A percentile compares a stretch with the other conserved stretches of the same genome.
phyloP scores from a whole-genome alignment of 345 rosid species.

The Lepidium africanum region DNA sequence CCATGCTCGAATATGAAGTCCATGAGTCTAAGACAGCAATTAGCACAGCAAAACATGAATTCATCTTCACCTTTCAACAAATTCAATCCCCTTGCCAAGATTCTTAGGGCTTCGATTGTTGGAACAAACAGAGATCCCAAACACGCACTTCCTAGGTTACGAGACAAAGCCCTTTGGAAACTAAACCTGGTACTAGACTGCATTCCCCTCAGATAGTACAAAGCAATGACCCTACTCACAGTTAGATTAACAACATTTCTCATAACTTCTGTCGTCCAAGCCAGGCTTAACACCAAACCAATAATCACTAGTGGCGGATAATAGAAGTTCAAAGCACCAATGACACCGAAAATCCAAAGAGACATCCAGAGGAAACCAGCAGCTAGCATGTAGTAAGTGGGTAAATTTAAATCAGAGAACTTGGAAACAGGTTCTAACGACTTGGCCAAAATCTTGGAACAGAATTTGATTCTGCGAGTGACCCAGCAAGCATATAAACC shows the following conservation, averaged over 20 bases:
- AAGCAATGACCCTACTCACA: slow-evolving; percentile 62
- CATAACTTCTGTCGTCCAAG: slow-evolving; percentile 91
- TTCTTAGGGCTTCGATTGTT: slow-evolving; percentile 76
- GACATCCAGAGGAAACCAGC: slow-evolving; percentile 98
- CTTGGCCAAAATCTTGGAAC: slow-evolving; percentile 48
- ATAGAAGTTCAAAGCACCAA: slow-evolving; percentile 79
- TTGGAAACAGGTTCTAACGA: slow-evolving; percentile 69
- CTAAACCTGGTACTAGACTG: slow-evolving; percentile 75
- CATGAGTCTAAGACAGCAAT: slow-evolving; percentile 85
- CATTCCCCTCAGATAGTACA: slow-evolving; percentile 87
- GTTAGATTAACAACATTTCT: slow-evolving; percentile 86
- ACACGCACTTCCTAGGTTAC: slow-evolving; percentile 91
- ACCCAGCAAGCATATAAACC: slow-evolving; percentile 97
- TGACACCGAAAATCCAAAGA: slow-evolving; percentile 78
- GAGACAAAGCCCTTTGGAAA: slow-evolving; percentile 82
- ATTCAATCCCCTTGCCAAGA: slow-evolving; percentile 74
- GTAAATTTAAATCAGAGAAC: slow-evolving; percentile 65
- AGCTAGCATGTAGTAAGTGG: slow-evolving; percentile 76
- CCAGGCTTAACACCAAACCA: slow-evolving; percentile 47
- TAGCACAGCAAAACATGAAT: slow-evolving; percentile 99
- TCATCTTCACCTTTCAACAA: slow-evolving; percentile 97
- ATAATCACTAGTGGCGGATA: slow-evolving; percentile 48
- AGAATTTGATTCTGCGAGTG: slow-evolving; percentile 51
- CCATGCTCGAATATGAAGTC: slow-evolving; percentile 67
- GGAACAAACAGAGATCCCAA: slow-evolving; percentile 92